Evolutionary conservation across 441 rosid species (phyloP), one percentile per base, ranked within the genome.

Genomic region (Omphalea diandra): DNA sequence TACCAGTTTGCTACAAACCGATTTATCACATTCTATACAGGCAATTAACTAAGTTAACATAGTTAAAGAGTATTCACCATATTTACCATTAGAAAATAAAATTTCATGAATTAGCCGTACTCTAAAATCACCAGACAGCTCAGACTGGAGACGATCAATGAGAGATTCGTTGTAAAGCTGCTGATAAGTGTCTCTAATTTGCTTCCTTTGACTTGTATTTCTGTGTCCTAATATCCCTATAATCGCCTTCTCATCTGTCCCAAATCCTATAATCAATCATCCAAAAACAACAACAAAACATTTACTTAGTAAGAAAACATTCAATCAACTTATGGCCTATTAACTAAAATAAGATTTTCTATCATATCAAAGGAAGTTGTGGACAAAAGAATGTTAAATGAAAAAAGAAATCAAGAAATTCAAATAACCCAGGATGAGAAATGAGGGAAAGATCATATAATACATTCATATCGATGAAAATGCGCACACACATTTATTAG

Each of bases 111-210:
- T 32, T 27, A 43, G 38, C 40, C 83, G 10, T 83, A 89, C 96
- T 61, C 83, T 58, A 69, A 88, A 94, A 85, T 92, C 93, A 69
- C 98, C 93, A 50, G 93, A 86, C 36, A 94, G 79, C 68, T 94
- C 97, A 35, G 90, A 79, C 43, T 72, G 2, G 32, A 92, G 91
- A 71, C 70, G 82, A 70, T 81, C 79, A 65, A 86, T 76, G 64
- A 94, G 98, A 50, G 81, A 78, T 79, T 87, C 76, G 38, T 82
- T 74, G 74, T 85, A 88, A 70, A 82, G 88, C 71, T 78, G 81
- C 79, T 44, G 70, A 72, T 89, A 94, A 22, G 86, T 71, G 36
- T 92, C 96, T 57, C 82, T 81, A 71, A 94, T 94, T 68, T 38
- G 56, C 77, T 57, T 85, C 81, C 97, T 88, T 56, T 94, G 99